Evolutionary conservation across 1,284 basidiomycete species (phyloP).

Genomic region (Heterobasidion irregulare): DNA sequence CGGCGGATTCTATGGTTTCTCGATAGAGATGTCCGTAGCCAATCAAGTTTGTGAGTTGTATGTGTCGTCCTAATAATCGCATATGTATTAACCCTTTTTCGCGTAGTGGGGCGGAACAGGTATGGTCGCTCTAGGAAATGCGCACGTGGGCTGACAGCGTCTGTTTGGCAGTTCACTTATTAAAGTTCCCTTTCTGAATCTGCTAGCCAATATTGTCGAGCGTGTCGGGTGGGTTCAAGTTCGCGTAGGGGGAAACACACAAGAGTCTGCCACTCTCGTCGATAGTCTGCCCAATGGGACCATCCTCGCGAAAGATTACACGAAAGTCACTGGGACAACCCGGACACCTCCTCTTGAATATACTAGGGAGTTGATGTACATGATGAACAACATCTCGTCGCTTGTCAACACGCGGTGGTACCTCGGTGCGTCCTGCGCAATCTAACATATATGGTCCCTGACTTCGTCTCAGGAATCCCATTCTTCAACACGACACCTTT

Average conservation of each 20-base stretch:
- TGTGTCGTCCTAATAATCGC: background rate
- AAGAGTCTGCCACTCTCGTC: constrained; percentile 43
- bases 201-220: constrained; percentile 58
- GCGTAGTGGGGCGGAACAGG: constrained; percentile 17
- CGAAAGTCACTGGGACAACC: constrained; percentile 24
- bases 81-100: background rate
- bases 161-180: constrained; percentile 32
- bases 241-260: constrained; percentile 73
- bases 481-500: constrained; percentile 40
- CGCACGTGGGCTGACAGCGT: background rate
- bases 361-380: constrained; percentile 48
- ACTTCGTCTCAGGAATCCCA: constrained; percentile 13
- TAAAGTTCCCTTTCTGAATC: constrained; percentile 65
- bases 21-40: constrained; percentile 39
- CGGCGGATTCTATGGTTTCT: constrained; percentile 40
- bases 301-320: constrained; percentile 12
- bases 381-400: constrained; percentile 47
- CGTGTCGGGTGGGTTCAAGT: constrained; percentile 51
- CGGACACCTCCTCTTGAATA: constrained; percentile 51
- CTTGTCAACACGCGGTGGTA: constrained; percentile 53
- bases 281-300: constrained; percentile 14
- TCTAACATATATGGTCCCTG: background rate
- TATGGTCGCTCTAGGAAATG: constrained; percentile 1
- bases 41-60: constrained; percentile 24
- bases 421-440: constrained; percentile 30